A percentile compares a stretch with the other conserved stretches of the same genome.
Evolutionary conservation across 202 grass and related monocot genomes (phyloP).

Genomic region (Schoenoplectus tabernaemontani): DNA sequence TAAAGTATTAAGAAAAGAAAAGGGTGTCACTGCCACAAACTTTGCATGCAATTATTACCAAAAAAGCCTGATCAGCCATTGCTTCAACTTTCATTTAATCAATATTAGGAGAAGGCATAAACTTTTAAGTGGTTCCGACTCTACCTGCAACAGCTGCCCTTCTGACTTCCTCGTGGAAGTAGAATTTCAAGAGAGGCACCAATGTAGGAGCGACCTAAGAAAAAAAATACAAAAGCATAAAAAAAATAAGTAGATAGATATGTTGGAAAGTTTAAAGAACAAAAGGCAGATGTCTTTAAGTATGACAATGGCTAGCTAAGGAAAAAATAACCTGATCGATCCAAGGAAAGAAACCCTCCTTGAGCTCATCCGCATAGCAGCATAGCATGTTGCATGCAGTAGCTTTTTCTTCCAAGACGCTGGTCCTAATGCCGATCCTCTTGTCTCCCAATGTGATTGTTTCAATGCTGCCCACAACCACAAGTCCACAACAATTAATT

Average conservation of each 20-base stretch:
- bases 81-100: background rate
- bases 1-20: background rate
- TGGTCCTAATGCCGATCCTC: constrained; percentile 93
- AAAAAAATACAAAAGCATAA: constrained; percentile 13
- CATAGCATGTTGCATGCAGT: constrained; percentile 99
- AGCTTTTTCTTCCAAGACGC: constrained; percentile 98
- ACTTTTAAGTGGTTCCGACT: background rate
- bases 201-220: constrained; percentile 86
- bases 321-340: constrained; percentile 79
- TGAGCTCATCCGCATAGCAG: constrained; percentile 99
- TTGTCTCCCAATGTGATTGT: constrained; percentile 96
- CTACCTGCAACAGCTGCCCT: constrained; percentile 96
- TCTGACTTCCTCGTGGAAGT: constrained; percentile 98
- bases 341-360: constrained; percentile 99
- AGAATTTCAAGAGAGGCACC: constrained; percentile 94
- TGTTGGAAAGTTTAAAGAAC: background rate
- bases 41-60: background rate
- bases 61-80: background rate
- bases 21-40: background rate
- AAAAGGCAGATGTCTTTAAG: background rate
- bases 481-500: too few relatives aligned
- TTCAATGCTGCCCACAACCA: constrained; percentile 55
- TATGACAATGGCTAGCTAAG: background rate
- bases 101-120: background rate
- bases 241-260: background rate